phyloP scores from a whole-genome alignment of 1,284 basidiomycete species.

The Microbotryum intermedium region DNA sequence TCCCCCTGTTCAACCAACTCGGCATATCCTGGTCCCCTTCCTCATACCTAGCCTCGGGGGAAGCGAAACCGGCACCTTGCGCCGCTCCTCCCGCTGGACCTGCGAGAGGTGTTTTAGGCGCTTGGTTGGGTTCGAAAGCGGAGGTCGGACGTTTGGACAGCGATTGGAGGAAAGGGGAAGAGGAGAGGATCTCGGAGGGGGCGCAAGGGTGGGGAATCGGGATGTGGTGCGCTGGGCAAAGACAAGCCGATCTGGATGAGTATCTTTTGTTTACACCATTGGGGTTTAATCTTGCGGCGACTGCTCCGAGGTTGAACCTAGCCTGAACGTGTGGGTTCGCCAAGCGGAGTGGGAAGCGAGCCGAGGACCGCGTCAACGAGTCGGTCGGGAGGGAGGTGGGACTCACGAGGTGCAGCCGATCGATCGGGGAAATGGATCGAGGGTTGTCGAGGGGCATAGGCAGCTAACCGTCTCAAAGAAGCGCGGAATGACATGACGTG shows the following conservation, averaged over 20 bases:
- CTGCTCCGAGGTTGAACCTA: neutral
- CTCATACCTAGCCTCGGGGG: neutral
- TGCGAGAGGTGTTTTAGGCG: neutral
- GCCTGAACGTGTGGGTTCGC: too few species aligned
- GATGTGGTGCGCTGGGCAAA: constrained; percentile 1
- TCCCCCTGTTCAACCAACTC: constrained; percentile 7
- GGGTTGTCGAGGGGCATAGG: constrained; percentile 14
- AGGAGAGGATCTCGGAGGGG: constrained; percentile 19
- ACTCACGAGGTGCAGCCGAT: constrained; percentile 1
- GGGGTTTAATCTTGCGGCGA: too few species aligned
- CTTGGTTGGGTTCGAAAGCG: constrained; percentile 3
- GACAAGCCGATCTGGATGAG: neutral
- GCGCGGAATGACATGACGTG: constrained; percentile 21
- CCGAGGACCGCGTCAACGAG: neutral
- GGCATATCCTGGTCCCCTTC: constrained; percentile 20
- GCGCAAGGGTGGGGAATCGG: constrained; percentile 25
- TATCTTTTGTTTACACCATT: neutral
- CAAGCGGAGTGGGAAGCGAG: neutral
- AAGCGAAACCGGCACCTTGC: neutral
- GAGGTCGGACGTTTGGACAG: constrained; percentile 2
- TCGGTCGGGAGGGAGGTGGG: neutral
- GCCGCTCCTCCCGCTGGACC: neutral
- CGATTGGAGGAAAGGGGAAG: constrained; percentile 10
- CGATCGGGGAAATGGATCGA: constrained; percentile 27
- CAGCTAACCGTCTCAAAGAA: constrained; percentile 8